A percentile compares a stretch with the other conserved stretches of the same genome.
These are phyloP conservation scores for Leccinum olivaceopallidum DNA, from an alignment of 768 basidiomycete genomes.

Conservation along the genomic window DNA sequence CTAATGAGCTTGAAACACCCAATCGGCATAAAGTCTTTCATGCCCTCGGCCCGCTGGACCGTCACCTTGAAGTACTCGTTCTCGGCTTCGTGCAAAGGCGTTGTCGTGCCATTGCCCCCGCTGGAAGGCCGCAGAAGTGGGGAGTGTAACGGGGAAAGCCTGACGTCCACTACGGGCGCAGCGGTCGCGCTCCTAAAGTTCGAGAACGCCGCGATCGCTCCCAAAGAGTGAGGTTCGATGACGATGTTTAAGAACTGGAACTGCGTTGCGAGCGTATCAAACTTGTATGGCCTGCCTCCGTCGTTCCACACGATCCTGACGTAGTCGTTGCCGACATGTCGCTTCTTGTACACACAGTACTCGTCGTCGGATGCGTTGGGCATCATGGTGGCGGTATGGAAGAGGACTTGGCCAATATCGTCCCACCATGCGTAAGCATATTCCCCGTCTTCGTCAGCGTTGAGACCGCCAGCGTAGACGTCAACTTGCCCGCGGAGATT, in stretches of 20 bases:
- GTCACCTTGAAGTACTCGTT: conserved; percentile 96
- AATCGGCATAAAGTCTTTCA: conserved; percentile 92
- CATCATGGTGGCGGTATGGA: conserved; percentile 98
- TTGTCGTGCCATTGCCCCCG: conserved; percentile 10
- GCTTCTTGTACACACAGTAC: conserved; percentile 81
- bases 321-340: conserved; percentile 95
- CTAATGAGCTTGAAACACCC: conserved; percentile 95
- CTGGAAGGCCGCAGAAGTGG: conserved; percentile 17
- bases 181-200: conserved; percentile 43
- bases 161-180: conserved; percentile 14
- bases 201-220: conserved; percentile 82
- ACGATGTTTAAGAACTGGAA: conserved; percentile 99
- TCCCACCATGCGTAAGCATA: conserved; percentile 99
- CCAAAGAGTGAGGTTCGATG: conserved; percentile 89
- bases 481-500: conserved; percentile 87
- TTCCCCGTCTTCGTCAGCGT: conserved; percentile 90
- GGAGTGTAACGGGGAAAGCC: conserved; percentile 20
- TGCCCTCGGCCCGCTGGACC: conserved; percentile 83
- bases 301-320: conserved; percentile 99
- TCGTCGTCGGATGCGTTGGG: conserved; percentile 72
- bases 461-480: conserved; percentile 89
- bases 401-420: conserved; percentile 92
- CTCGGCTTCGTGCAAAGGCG: conserved; percentile 56
- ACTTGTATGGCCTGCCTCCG: conserved; percentile 83
- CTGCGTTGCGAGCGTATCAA: conserved; percentile 89